phyloP scores from a whole-genome alignment of 352 stramenopile genomes.

The Aphanomyces cochlioides region DNA sequence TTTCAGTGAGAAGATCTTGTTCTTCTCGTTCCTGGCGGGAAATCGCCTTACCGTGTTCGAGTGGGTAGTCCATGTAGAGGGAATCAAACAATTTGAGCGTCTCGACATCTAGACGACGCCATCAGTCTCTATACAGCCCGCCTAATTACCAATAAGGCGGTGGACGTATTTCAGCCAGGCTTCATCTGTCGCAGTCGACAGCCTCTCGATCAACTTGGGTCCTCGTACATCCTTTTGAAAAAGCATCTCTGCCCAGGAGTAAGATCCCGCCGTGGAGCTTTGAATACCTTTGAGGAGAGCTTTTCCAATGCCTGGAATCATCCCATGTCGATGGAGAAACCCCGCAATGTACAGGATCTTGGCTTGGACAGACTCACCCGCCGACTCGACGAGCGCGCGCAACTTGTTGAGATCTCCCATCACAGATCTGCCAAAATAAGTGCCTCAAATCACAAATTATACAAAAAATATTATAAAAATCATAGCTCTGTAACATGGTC shows the following conservation, averaged over 20 bases:
- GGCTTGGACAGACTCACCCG: not conserved
- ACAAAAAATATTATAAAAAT: not conserved
- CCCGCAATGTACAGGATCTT: conserved; percentile 22
- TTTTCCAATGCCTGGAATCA: conserved; percentile 37
- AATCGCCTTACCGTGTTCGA: conserved; percentile 47
- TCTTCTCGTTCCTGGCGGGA: conserved; percentile 40
- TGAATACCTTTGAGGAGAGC: conserved; percentile 33
- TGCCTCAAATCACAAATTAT: not conserved
- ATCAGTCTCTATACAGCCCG: not conserved
- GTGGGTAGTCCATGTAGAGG: conserved; percentile 37
- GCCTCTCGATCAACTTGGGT: conserved; percentile 24
- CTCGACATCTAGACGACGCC: conserved; percentile 27
- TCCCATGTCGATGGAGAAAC: conserved; percentile 25
- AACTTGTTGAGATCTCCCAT: conserved; percentile 1
- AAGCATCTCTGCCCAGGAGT: conserved; percentile 30
- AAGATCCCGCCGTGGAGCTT: not conserved
- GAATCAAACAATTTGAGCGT: conserved; percentile 39
- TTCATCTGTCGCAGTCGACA: not conserved
- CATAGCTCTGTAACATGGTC: not conserved
- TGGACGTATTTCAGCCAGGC: conserved; percentile 17
- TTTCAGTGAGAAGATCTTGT: conserved; percentile 34
- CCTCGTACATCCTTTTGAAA: conserved; percentile 32
- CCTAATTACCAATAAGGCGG: conserved; percentile 23
- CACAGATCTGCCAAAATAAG: not conserved
- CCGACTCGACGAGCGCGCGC: not conserved